Conservation (phyloP, 2,329 filamentous ascomycete species). For the Berkeleyomyces basicola region DNA sequence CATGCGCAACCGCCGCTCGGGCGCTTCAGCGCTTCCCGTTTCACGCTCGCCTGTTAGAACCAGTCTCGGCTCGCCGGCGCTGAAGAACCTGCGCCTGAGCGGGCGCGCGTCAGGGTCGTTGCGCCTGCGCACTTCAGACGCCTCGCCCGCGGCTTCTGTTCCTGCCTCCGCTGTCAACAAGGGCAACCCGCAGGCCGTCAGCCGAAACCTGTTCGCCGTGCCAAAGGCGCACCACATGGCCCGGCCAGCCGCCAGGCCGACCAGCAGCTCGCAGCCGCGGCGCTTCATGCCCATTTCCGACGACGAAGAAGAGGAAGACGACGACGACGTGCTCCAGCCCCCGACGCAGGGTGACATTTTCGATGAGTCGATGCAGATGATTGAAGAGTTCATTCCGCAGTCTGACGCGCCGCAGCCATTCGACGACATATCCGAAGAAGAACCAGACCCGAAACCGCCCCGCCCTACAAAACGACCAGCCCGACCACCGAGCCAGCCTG, state of each 20-base stretch:
- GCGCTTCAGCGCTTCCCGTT: conserved; percentile 31
- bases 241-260: background rate
- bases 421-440: conserved; percentile 18
- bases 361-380: conserved; percentile 29
- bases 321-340: conserved; percentile 16
- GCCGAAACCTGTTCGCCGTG: conserved; percentile 38
- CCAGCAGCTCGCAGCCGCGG: background rate
- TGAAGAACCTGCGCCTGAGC: conserved; percentile 38
- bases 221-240: conserved; percentile 16
- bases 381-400: conserved; percentile 17
- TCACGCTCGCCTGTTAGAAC: conserved; percentile 48
- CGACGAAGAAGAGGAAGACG: conserved; percentile 16
- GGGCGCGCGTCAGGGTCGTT: conserved; percentile 31
- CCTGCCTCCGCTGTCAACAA: background rate
- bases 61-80: conserved; percentile 41
- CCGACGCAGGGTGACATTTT: conserved; percentile 16
- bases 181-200: conserved; percentile 24
- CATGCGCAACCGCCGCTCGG: conserved; percentile 34
- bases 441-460: conserved; percentile 13
- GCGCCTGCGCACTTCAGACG: background rate
- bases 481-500: background rate
- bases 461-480: background rate
- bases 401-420: conserved; percentile 15
- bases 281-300: conserved; percentile 16
- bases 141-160: background rate